These are phyloP conservation scores for Ramalina intermedia DNA, from an alignment of 495 filamentous ascomycete genomes.

Conservation along the genomic window DNA sequence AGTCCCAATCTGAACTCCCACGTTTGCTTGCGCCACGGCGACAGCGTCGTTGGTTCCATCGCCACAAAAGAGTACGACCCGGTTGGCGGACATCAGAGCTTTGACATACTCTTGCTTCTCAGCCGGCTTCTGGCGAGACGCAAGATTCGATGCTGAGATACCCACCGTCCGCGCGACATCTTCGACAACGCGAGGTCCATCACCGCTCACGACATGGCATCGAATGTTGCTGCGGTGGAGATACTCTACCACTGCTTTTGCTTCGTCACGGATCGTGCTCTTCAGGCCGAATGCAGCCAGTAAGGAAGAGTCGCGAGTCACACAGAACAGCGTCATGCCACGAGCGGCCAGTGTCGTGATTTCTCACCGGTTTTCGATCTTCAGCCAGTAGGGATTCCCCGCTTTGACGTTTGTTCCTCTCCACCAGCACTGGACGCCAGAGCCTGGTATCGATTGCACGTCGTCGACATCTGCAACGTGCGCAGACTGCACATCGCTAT, in stretches of 20 bases:
- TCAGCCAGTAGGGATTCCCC: no score
- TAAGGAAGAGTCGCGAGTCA: no score
- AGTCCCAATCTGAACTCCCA: slow-evolving; percentile 53
- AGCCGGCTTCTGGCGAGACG: slow-evolving; percentile 37
- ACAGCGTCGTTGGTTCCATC: slow-evolving; percentile 75
- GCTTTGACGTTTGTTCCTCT: no score
- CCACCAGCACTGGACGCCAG: no score
- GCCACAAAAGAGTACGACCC: slow-evolving; percentile 49
- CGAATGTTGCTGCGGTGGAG: slow-evolving; percentile 39
- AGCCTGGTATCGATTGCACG: no score
- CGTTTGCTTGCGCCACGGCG: slow-evolving; percentile 55
- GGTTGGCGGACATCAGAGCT: slow-evolving; percentile 7
- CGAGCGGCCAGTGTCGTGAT: no score
- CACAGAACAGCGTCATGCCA: no score
- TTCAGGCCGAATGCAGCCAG: no score
- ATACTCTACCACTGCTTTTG: slow-evolving; percentile 28
- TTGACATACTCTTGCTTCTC: slow-evolving; percentile 53
- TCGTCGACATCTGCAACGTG: no score
- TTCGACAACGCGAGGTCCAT: slow-evolving; percentile 46
- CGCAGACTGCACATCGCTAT: no score
- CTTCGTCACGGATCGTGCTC: slow-evolving; percentile 49
- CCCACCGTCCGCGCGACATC: slow-evolving; percentile 36
- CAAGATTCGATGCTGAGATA: slow-evolving; percentile 33
- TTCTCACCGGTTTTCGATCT: no score
- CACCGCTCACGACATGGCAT: slow-evolving; percentile 55